Conservation (phyloP, 352 stramenopile genomes). For the Pythium phragmiticola region DNA sequence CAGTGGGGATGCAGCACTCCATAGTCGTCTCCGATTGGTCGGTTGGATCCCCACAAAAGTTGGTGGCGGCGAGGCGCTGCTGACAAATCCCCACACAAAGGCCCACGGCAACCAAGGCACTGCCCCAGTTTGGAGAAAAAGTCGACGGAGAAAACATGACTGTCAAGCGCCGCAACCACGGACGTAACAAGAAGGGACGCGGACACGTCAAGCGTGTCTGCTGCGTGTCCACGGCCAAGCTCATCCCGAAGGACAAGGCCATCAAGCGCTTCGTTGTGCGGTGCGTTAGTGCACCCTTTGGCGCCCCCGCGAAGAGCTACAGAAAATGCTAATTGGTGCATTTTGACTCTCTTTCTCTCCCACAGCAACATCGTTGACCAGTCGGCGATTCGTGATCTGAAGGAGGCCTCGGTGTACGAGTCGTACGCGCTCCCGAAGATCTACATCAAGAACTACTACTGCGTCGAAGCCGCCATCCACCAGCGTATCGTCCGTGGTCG, state of each 20-base stretch:
- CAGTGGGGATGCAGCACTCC: conserved; percentile 24
- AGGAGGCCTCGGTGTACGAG: conserved; percentile 98
- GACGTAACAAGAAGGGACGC: conserved; percentile 98
- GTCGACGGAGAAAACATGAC: conserved; percentile 93
- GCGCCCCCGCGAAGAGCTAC: background rate
- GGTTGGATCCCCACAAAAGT: conserved; percentile 43
- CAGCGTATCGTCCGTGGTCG: conserved; percentile 98
- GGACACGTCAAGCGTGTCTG: conserved; percentile 98
- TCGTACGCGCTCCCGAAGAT: conserved; percentile 99
- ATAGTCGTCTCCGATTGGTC: conserved; percentile 25
- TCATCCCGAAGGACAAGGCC: conserved; percentile 97
- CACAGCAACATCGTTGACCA: conserved; percentile 98
- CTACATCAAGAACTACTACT: conserved; percentile 99
- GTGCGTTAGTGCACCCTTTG: conserved; percentile 32
- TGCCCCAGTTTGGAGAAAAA: conserved; percentile 85
- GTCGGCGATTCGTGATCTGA: conserved; percentile 98
- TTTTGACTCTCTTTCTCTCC: background rate
- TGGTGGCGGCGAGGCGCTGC: conserved; percentile 30
- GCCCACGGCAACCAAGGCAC: conserved; percentile 1
- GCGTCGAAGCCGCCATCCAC: conserved; percentile 98
- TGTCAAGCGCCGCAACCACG: conserved; percentile 98
- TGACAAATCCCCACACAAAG: conserved; percentile 1
- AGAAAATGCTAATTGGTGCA: background rate
- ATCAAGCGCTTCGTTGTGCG: conserved; percentile 92
- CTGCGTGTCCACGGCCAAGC: conserved; percentile 98